These are phyloP conservation scores for Beauveria scarabaeidicola DNA, from an alignment of 2,329 filamentous ascomycete genomes.

Conservation along the genomic window DNA sequence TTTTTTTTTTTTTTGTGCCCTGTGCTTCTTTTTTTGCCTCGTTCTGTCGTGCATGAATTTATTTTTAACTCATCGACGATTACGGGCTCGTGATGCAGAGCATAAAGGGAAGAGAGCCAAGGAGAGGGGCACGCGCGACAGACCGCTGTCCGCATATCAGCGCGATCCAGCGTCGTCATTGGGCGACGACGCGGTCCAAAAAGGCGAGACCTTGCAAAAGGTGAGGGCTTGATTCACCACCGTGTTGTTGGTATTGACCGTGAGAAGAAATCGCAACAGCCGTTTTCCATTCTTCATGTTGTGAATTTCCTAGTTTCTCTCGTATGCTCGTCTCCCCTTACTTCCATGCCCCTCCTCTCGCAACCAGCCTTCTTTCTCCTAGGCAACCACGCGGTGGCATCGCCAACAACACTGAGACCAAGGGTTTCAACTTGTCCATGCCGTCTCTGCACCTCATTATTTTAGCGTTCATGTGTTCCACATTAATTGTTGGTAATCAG, in stretches of 20 bases:
- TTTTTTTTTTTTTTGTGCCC: no score
- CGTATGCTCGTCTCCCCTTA: not conserved
- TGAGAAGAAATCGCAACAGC: not conserved
- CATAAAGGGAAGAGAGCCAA: not conserved
- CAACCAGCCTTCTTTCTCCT: not conserved
- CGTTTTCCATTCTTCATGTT: not conserved
- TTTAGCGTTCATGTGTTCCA: not conserved
- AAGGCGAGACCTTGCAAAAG: no score
- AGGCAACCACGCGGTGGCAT: not conserved
- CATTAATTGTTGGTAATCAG: not conserved
- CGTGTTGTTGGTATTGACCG: not conserved
- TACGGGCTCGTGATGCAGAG: not conserved
- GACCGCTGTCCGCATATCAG: not conserved
- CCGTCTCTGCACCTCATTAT: not conserved
- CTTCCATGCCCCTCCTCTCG: not conserved
- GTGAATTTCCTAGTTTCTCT: not conserved
- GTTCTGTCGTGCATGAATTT: conserved; percentile 8
- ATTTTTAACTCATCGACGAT: conserved; percentile 9
- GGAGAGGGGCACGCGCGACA: not conserved
- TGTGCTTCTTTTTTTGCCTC: not conserved
- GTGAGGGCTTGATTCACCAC: no score
- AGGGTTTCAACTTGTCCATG: not conserved
- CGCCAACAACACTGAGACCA: not conserved
- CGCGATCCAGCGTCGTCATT: not conserved
- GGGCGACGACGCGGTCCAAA: not conserved